phyloP scores from a whole-genome alignment of 345 rosid species.

The Eucalyptus tenuipes region DNA sequence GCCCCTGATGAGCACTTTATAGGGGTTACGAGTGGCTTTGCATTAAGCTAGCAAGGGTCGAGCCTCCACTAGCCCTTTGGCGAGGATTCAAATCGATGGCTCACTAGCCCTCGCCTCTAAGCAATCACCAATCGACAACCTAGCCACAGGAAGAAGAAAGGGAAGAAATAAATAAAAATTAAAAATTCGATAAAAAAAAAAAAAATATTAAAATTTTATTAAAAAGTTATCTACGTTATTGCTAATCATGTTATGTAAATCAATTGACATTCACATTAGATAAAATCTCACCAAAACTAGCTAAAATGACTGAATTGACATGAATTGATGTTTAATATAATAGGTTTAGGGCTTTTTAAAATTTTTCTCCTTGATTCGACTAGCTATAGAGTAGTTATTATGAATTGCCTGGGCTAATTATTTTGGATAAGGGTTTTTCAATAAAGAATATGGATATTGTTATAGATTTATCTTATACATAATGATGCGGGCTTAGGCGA shows the following conservation, averaged over 20 bases:
- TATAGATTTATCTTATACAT: not conserved
- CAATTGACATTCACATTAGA: fast-evolving
- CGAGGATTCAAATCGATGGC: too few relatives aligned
- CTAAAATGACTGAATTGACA: fast-evolving
- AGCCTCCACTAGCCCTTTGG: fast-evolving
- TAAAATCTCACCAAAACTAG: fast-evolving
- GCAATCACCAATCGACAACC: fast-evolving
- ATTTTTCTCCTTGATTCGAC: not conserved
- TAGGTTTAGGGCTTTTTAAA: fast-evolving
- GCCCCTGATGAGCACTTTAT: too few relatives aligned
- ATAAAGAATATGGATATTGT: not conserved
- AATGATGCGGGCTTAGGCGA: not conserved
- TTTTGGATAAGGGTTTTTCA: not conserved
- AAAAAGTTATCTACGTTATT: fast-evolving
- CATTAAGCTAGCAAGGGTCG: too few relatives aligned
- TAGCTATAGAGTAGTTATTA: not conserved
- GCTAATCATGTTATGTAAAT: fast-evolving
- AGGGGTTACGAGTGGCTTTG: too few relatives aligned
- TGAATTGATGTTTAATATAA: too few relatives aligned
- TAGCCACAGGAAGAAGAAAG: fast-evolving
- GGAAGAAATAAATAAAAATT: too few relatives aligned
- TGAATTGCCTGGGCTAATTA: not conserved
- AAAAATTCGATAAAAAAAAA: fast-evolving
- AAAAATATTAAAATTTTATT: too few relatives aligned
- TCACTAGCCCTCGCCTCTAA: fast-evolving